Evolutionary conservation across 345 rosid genomes (phyloP).

Genomic region (Raphanus raphanistrum): DNA sequence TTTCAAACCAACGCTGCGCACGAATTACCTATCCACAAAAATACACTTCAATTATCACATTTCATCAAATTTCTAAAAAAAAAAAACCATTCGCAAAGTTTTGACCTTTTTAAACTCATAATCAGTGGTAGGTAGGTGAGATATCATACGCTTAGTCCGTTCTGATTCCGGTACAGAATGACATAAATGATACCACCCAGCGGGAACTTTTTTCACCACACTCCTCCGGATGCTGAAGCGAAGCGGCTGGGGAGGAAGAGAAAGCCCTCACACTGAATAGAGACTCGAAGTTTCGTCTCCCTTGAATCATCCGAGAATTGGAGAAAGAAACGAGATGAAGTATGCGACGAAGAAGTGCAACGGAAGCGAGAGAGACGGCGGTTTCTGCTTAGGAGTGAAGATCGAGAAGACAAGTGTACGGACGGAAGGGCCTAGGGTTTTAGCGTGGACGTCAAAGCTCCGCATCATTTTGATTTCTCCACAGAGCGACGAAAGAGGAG

Average conservation of each 20-base stretch:
- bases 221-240: constrained; percentile 31
- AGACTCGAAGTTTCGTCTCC: not conserved
- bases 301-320: constrained; percentile 9
- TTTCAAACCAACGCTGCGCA: constrained; percentile 81
- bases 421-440: constrained; percentile 26
- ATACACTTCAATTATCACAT: not conserved
- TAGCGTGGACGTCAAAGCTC: constrained; percentile 21
- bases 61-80: not conserved
- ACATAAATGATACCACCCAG: constrained; percentile 50
- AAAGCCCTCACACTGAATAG: constrained; percentile 37
- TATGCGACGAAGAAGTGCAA: not conserved
- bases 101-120: not conserved
- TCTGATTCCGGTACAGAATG: too few relatives aligned
- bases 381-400: constrained; percentile 26
- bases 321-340: constrained; percentile 23
- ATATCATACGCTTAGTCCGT: too few relatives aligned
- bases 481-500: not conserved
- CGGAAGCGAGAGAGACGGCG: constrained; percentile 15
- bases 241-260: constrained; percentile 42
- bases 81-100: not conserved
- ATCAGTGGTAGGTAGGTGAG: too few relatives aligned
- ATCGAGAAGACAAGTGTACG: constrained; percentile 30
- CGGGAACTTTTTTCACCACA: too few relatives aligned
- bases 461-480: constrained; percentile 17
- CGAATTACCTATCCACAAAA: not conserved